Evolutionary conservation across 306 rosid species (phyloP).

Genomic region (Quercus ilex): DNA sequence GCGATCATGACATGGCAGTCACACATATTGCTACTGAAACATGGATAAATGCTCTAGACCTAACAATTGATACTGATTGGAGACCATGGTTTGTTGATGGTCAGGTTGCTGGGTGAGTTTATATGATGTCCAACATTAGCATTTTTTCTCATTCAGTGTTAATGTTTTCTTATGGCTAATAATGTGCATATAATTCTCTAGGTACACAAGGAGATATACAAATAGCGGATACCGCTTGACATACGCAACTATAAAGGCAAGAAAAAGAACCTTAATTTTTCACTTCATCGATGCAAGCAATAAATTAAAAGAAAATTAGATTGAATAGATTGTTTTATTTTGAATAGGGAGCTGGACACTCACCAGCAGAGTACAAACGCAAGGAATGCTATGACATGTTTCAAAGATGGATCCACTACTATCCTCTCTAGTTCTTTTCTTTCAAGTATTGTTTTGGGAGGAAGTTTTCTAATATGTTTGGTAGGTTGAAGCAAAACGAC

Average conservation of each 20-base stretch:
- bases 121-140: neutral
- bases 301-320: neutral
- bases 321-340: neutral
- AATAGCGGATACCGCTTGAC: conserved; percentile 17
- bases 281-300: neutral
- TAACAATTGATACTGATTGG: neutral
- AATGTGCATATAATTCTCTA: neutral
- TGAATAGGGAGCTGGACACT: conserved; percentile 24
- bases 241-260: conserved; percentile 26
- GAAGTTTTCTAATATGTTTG: no score
- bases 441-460: no score
- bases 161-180: neutral
- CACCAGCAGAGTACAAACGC: conserved; percentile 23
- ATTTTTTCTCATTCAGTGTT: neutral
- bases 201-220: conserved; percentile 19
- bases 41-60: conserved; percentile 17
- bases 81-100: conserved; percentile 18
- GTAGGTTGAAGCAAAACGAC: no score
- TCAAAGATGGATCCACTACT: conserved; percentile 12
- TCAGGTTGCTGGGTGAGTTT: conserved; percentile 23
- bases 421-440: conserved; percentile 6
- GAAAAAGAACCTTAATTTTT: neutral
- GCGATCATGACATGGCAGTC: conserved; percentile 20
- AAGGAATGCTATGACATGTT: conserved; percentile 19
- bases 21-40: neutral